Evolutionary conservation across 2,329 filamentous ascomycete species (phyloP).

Genomic region (Trichocomaceae sp.): DNA sequence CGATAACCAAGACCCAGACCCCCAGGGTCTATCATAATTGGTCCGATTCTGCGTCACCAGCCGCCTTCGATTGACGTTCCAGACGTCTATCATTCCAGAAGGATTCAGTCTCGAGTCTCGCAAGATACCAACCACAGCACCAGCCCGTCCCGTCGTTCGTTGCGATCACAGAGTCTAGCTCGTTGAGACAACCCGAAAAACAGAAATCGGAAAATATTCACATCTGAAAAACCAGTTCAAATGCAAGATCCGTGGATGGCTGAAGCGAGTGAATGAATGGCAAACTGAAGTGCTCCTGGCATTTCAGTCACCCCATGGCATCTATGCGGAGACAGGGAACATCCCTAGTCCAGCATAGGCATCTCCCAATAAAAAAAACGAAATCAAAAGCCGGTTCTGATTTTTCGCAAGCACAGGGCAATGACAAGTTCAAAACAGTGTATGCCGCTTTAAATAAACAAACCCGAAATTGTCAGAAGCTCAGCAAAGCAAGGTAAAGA

Average conservation of each 20-base stretch:
- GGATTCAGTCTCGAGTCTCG: neutral
- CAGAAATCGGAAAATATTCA: neutral
- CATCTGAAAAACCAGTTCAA: neutral
- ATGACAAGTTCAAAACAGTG: constrained; percentile 3
- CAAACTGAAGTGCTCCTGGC: neutral
- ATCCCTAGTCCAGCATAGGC: constrained; percentile 1
- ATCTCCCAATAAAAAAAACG: neutral
- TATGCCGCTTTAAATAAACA: constrained; percentile 6
- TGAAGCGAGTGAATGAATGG: neutral
- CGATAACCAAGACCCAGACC: neutral
- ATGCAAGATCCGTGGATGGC: neutral
- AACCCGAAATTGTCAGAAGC: neutral
- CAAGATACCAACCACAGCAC: neutral
- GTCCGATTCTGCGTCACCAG: neutral
- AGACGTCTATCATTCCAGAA: neutral
- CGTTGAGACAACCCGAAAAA: neutral
- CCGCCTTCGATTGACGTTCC: neutral
- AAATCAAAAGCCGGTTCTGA: constrained; percentile 1
- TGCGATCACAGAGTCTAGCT: neutral
- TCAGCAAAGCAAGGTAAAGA: neutral
- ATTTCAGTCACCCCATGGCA: neutral
- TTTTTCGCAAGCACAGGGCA: constrained; percentile 2
- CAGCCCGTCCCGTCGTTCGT: neutral
- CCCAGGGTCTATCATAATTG: neutral
- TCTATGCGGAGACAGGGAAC: neutral